Percentiles rank a stretch among this genome's conserved stretches.
These are phyloP conservation scores for Batkoa obscura DNA, from an alignment of 371 early-diverging fungal genomes.

Conservation along the genomic window DNA sequence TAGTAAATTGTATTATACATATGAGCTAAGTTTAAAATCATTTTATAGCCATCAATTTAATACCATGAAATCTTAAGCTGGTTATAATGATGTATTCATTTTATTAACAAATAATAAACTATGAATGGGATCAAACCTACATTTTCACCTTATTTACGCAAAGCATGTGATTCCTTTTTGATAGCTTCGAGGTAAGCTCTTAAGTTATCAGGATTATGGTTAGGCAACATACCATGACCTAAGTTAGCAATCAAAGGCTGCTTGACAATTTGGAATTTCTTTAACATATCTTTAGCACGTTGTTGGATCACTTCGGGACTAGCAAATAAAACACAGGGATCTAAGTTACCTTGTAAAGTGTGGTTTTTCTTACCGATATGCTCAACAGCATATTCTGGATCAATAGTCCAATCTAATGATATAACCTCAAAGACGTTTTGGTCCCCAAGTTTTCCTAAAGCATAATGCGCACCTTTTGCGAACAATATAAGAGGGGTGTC, in stretches of 20 bases:
- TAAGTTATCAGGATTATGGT: constrained; percentile 8
- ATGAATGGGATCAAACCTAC: no score
- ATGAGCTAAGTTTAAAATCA: no score
- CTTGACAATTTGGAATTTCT: constrained; percentile 47
- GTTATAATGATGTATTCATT: no score
- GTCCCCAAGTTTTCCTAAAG: constrained; percentile 46
- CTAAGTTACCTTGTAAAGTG: constrained; percentile 90
- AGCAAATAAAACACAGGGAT: constrained; percentile 70
- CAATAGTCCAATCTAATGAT: constrained; percentile 81
- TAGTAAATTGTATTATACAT: no score
- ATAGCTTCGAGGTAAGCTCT: constrained; percentile 9
- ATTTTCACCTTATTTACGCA: no score
- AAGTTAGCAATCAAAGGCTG: constrained; percentile 77
- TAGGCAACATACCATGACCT: constrained; percentile 60
- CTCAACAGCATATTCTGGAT: constrained; percentile 39
- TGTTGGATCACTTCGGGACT: constrained; percentile 47
- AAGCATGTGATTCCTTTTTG: no score
- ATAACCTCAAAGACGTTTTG: constrained; percentile 56
- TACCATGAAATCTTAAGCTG: no score
- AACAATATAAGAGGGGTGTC: constrained; percentile 79
- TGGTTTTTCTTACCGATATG: constrained; percentile 24
- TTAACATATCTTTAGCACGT: constrained; percentile 60
- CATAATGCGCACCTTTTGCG: constrained; percentile 80
- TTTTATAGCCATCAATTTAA: no score
- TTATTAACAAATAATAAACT: no score